Evolutionary conservation across 352 stramenopile species (phyloP).

Genomic region (Phytophthora agathidicida): DNA sequence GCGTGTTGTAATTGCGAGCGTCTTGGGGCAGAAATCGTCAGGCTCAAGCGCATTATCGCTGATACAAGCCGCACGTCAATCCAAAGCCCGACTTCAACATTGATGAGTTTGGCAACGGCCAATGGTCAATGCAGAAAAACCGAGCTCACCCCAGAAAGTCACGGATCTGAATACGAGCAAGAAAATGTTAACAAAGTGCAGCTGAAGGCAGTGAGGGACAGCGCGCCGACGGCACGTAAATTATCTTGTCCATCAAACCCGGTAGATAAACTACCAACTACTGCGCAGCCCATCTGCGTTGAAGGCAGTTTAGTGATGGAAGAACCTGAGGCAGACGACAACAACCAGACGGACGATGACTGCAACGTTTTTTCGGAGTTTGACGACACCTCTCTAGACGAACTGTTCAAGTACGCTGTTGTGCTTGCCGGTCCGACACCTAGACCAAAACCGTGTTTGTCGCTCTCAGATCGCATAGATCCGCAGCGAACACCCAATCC

Average conservation of each 20-base stretch:
- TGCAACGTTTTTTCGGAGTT: conserved; percentile 37
- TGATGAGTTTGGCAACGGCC: background rate
- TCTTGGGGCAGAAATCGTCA: conserved; percentile 13
- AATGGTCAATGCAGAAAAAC: background rate
- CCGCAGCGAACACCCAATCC: conserved; percentile 47
- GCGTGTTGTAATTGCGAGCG: conserved; percentile 28
- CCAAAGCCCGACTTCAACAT: background rate
- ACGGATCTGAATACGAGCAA: conserved; percentile 14
- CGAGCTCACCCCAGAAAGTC: conserved; percentile 18
- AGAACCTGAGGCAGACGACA: conserved; percentile 16
- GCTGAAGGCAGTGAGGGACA: background rate
- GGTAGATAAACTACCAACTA: background rate
- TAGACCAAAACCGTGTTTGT: conserved; percentile 36
- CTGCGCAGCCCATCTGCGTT: background rate
- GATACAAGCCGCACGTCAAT: background rate
- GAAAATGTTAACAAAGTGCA: background rate
- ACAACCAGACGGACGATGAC: conserved; percentile 40
- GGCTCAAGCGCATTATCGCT: conserved; percentile 12
- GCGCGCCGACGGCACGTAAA: background rate
- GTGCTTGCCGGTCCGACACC: conserved; percentile 59
- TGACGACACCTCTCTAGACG: conserved; percentile 54
- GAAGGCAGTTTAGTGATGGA: conserved; percentile 6
- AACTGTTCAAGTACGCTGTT: conserved; percentile 77
- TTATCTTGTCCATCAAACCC: background rate
- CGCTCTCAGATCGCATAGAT: conserved; percentile 45